Percentiles rank a stretch among this genome's conserved stretches.
phyloP scores from a whole-genome alignment of 306 rosid genomes.

The Rubus idaeus region DNA sequence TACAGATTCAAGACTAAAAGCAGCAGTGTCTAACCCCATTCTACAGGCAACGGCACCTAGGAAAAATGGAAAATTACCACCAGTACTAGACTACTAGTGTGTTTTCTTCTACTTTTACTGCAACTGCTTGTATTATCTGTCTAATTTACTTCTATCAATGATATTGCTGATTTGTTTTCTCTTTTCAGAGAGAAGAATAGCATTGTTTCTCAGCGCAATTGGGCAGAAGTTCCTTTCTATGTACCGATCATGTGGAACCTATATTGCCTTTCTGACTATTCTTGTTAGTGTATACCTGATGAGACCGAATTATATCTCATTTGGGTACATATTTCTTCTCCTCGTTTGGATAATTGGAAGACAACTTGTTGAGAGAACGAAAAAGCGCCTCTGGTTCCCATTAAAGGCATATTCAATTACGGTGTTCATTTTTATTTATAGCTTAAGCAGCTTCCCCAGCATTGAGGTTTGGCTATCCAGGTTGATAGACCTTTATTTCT shows the following conservation, averaged over 20 bases:
- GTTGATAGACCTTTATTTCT: conserved; percentile 70
- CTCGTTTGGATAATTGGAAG: conserved; percentile 95
- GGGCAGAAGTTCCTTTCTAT: conserved; percentile 88
- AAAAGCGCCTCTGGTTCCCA: conserved; percentile 88
- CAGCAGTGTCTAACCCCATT: conserved; percentile 10
- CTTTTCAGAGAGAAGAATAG: conserved; percentile 83
- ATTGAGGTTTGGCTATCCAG: conserved; percentile 69
- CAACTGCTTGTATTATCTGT: not conserved
- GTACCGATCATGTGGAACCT: conserved; percentile 94
- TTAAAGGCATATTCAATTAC: conserved; percentile 74
- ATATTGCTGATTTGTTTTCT: conserved; percentile 31
- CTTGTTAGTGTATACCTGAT: conserved; percentile 80
- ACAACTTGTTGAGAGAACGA: conserved; percentile 84
- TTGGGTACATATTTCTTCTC: conserved; percentile 84
- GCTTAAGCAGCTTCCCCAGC: conserved; percentile 75
- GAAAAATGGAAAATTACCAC: conserved; percentile 7
- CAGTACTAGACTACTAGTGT: conserved; percentile 5
- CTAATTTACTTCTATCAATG: conserved; percentile 22
- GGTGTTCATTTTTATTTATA: conserved; percentile 78
- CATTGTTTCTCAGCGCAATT: conserved; percentile 72
- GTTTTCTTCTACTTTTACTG: conserved; percentile 15
- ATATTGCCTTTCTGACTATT: conserved; percentile 82
- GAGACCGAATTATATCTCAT: conserved; percentile 80
- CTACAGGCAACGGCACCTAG: conserved; percentile 13
- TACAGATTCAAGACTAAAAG: conserved; percentile 6